Conservation (phyloP, 805 yeast species). For the Schizosaccharomyces pombe region DNA sequence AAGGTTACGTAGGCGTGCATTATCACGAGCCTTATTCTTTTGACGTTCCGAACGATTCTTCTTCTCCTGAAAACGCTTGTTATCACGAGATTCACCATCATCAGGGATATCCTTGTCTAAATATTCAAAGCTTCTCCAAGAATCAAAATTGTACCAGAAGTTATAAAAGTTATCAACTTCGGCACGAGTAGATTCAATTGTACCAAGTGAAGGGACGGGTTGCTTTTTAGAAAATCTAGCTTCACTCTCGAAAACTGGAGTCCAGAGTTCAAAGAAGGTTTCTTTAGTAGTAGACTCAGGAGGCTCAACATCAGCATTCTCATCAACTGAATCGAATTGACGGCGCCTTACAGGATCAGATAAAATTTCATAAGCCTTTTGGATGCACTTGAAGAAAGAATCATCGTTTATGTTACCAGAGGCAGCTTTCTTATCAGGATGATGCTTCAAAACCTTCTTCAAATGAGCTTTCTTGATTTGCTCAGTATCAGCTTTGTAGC, state of each 20-base stretch:
- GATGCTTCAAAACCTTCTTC: slow-evolving; percentile 86
- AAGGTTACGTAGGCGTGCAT: slow-evolving; percentile 60
- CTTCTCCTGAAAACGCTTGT: slow-evolving; percentile 94
- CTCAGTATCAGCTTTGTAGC: slow-evolving; percentile 76
- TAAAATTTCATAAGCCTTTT: slow-evolving; percentile 74
- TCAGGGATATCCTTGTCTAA: slow-evolving; percentile 98
- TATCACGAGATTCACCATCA: slow-evolving; percentile 96
- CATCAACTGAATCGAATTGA: slow-evolving; percentile 90
- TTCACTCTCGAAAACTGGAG: slow-evolving; percentile 73
- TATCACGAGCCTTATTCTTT: slow-evolving; percentile 94
- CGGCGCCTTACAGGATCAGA: slow-evolving; percentile 67
- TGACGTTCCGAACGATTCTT: slow-evolving; percentile 90
- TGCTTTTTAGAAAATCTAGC: slow-evolving; percentile 77
- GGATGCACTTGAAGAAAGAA: slow-evolving; percentile 92
- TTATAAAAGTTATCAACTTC: slow-evolving; percentile 67
- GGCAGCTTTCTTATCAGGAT: slow-evolving; percentile 94
- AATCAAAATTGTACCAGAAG: slow-evolving; percentile 83
- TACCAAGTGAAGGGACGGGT: slow-evolving; percentile 72
- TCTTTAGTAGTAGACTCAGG: slow-evolving; percentile 31
- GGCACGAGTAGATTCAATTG: slow-evolving; percentile 37
- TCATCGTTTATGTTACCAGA: slow-evolving; percentile 63
- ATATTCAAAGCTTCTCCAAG: slow-evolving; percentile 96
- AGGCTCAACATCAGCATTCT: slow-evolving; percentile 59
- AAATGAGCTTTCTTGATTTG: slow-evolving; percentile 89
- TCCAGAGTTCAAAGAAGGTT: slow-evolving; percentile 71